Conservation (phyloP, 768 basidiomycete genomes). For the Trametes maxima region DNA sequence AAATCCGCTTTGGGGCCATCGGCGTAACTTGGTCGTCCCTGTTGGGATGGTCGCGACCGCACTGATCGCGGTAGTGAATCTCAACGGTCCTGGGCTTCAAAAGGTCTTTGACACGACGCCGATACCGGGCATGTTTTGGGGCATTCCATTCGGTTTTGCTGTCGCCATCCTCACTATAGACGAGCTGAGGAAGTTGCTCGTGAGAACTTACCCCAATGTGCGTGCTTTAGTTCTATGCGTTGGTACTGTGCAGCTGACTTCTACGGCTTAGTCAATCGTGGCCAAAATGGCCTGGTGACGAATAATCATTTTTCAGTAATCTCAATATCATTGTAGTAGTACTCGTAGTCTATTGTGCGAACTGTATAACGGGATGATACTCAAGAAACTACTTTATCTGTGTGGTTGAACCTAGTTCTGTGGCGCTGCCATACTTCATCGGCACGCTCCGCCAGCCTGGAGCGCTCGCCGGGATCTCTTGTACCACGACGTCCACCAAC, state of each 20-base stretch:
- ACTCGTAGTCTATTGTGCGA: background rate
- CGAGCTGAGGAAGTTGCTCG: slow-evolving; percentile 48
- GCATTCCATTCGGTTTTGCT: slow-evolving; percentile 48
- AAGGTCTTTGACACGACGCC: slow-evolving; percentile 44
- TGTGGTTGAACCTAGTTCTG: too few relatives aligned
- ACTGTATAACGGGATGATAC: background rate
- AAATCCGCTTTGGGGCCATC: slow-evolving; percentile 52
- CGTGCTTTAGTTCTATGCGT: slow-evolving; percentile 11
- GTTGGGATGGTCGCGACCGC: slow-evolving; percentile 43
- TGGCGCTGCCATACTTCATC: too few relatives aligned
- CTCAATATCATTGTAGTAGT: background rate
- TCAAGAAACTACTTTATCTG: too few relatives aligned
- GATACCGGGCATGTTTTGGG: slow-evolving; percentile 52
- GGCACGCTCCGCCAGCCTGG: too few relatives aligned
- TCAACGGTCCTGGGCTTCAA: slow-evolving; percentile 49
- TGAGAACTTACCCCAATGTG: slow-evolving; percentile 47
- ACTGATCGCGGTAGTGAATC: slow-evolving; percentile 45
- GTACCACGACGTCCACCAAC: too few relatives aligned
- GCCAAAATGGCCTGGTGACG: slow-evolving; percentile 43
- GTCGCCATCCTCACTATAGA: slow-evolving; percentile 44
- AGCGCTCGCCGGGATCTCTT: too few relatives aligned
- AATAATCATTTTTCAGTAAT: background rate
- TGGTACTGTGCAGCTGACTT: background rate
- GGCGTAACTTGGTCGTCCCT: slow-evolving; percentile 43
- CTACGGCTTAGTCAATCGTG: slow-evolving; percentile 35